Evolutionary conservation across 208 protist species (phyloP).

Genomic region (Crithidia brevicula): DNA sequence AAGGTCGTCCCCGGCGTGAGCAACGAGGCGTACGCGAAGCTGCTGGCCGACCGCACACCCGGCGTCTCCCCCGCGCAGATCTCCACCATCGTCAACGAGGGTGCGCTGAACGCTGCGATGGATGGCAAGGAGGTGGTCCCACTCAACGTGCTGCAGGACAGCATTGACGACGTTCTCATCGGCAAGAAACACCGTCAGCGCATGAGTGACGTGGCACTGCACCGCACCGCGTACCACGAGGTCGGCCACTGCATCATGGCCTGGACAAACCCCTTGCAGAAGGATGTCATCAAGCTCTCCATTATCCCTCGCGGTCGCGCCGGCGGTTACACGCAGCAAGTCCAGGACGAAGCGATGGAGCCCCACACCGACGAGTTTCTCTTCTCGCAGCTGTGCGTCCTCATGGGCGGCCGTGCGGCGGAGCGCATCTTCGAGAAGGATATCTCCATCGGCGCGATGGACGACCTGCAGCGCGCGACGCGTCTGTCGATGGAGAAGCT

Average conservation of each 20-base stretch:
- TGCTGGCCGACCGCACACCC: constrained; percentile 89
- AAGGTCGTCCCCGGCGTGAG: constrained; percentile 85
- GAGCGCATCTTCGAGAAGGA: constrained; percentile 88
- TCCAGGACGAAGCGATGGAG: constrained; percentile 91
- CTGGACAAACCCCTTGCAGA: constrained; percentile 87
- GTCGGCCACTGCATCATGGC: constrained; percentile 97
- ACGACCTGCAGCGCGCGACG: constrained; percentile 92
- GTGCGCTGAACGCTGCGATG: constrained; percentile 91
- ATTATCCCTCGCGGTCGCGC: constrained; percentile 91
- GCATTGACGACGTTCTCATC: constrained; percentile 93
- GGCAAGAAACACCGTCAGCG: constrained; percentile 94
- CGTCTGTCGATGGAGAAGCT: constrained; percentile 89
- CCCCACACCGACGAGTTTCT: constrained; percentile 87
- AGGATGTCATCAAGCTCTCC: constrained; percentile 93
- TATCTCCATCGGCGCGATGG: constrained; percentile 92
- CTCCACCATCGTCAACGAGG: constrained; percentile 98
- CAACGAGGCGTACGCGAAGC: constrained; percentile 77
- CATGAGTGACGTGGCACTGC: constrained; percentile 83
- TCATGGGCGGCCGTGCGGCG: constrained; percentile 90
- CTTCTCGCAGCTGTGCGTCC: constrained; percentile 90
- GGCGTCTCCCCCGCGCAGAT: constrained; percentile 96
- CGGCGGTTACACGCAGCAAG: constrained; percentile 93
- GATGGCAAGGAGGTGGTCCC: constrained; percentile 75
- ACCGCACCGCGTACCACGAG: constrained; percentile 97
- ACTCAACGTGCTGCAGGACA: constrained; percentile 77